These are phyloP conservation scores for Oemleria cerasiformis DNA, from an alignment of 306 rosid species.

Conservation along the genomic window DNA sequence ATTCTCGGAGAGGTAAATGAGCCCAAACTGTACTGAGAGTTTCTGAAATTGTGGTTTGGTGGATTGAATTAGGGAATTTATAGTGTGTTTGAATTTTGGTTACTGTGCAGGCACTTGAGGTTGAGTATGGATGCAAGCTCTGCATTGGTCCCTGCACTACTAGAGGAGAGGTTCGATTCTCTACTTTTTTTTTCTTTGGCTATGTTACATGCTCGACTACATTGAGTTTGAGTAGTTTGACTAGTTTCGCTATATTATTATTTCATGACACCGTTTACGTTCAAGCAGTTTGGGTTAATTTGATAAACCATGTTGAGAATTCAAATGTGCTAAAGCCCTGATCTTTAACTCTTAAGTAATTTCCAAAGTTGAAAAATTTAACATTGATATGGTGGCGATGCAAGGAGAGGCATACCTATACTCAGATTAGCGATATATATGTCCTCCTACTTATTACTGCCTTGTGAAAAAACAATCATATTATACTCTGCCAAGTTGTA, in stretches of 20 bases:
- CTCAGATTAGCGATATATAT: too few species aligned
- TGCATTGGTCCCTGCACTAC: slow-evolving; percentile 99
- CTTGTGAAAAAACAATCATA: too few species aligned
- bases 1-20: slow-evolving; percentile 81
- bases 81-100: slow-evolving; percentile 2
- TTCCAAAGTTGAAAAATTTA: too few species aligned
- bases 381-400: too few species aligned
- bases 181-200: not conserved
- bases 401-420: too few species aligned
- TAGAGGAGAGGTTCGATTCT: slow-evolving; percentile 73
- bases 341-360: too few species aligned
- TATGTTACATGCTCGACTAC: not conserved
- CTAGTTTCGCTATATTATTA: not conserved
- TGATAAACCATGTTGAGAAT: too few species aligned
- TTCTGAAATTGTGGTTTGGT: not conserved
- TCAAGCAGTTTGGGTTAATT: not conserved
- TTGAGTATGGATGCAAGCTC: slow-evolving; percentile 86
- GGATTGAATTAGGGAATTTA: not conserved
- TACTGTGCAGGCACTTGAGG: slow-evolving; percentile 64
- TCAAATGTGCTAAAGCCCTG: too few species aligned
- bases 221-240: not conserved
- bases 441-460: too few species aligned
- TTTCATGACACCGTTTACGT: not conserved
- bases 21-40: not conserved
- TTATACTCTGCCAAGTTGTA: too few species aligned